Evolutionary conservation across 2,329 filamentous ascomycete species (phyloP).

Genomic region (Pleomassaria siparia): DNA sequence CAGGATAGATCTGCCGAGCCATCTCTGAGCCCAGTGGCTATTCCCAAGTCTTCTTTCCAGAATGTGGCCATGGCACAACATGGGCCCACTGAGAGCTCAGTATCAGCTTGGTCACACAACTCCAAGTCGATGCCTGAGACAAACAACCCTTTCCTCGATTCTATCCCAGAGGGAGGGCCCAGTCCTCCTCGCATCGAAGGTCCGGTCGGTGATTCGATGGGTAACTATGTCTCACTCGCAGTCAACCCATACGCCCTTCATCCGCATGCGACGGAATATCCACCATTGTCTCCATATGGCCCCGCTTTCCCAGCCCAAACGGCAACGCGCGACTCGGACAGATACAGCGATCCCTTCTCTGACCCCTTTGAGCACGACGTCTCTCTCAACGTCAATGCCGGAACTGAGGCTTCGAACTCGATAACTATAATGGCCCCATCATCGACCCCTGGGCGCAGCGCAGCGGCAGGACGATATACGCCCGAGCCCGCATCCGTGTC

Average conservation of each 20-base stretch:
- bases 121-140: background rate
- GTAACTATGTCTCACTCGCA: constrained; percentile 18
- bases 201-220: constrained; percentile 13
- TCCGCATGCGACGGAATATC: constrained; percentile 20
- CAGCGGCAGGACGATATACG: constrained; percentile 3
- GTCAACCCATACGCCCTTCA: constrained; percentile 19
- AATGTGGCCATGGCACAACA: background rate
- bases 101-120: constrained; percentile 3
- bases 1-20: background rate
- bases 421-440: constrained; percentile 23
- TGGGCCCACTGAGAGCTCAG: background rate
- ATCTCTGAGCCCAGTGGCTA: background rate
- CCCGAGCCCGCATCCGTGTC: constrained; percentile 5
- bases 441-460: constrained; percentile 18
- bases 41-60: background rate
- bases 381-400: constrained; percentile 28
- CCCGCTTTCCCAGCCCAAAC: constrained; percentile 6
- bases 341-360: constrained; percentile 21
- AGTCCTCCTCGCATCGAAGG: constrained; percentile 18
- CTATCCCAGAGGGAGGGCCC: constrained; percentile 22
- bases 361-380: constrained; percentile 35
- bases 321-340: constrained; percentile 6
- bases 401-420: constrained; percentile 32
- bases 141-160: constrained; percentile 20
- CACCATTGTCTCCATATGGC: constrained; percentile 25